Conservation (phyloP, 805 yeast species). For the Cyberlindnera maritima region DNA sequence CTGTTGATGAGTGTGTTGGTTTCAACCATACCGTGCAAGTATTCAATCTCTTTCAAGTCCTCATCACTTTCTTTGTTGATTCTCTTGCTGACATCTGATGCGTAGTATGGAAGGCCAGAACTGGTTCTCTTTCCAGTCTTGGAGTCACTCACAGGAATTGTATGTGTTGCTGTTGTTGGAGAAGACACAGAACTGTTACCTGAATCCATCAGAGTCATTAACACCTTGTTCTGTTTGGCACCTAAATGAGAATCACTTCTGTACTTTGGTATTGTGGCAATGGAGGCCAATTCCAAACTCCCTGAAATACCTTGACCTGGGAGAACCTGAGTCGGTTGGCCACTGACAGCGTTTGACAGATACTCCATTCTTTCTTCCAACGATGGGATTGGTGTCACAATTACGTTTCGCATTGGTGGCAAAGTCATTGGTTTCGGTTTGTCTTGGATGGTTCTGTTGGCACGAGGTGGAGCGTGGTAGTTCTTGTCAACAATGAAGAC, state of each 20-base stretch:
- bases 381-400: conserved; percentile 20
- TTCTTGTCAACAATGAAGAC: conserved; percentile 33
- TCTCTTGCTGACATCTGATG: conserved; percentile 28
- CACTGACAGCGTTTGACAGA: conserved; percentile 17
- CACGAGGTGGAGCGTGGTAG: conserved; percentile 7
- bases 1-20: conserved; percentile 42
- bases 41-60: conserved; percentile 45
- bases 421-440: background rate
- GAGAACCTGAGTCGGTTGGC: conserved; percentile 23
- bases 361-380: conserved; percentile 28
- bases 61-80: conserved; percentile 31
- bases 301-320: conserved; percentile 32
- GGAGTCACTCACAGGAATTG: conserved; percentile 17
- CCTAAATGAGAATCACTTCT: conserved; percentile 12
- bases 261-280: conserved; percentile 26
- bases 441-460: conserved; percentile 10
- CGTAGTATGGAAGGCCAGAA: conserved; percentile 44
- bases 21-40: conserved; percentile 46
- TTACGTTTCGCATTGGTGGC: background rate
- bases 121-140: conserved; percentile 26
- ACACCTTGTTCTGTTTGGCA: conserved; percentile 14
- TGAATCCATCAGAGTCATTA: conserved; percentile 15
- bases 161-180: conserved; percentile 11
- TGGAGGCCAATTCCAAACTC: conserved; percentile 25
- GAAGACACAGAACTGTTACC: conserved; percentile 1